Conservation (phyloP, 352 stramenopile species). For the Elongisporangium prolatum region DNA sequence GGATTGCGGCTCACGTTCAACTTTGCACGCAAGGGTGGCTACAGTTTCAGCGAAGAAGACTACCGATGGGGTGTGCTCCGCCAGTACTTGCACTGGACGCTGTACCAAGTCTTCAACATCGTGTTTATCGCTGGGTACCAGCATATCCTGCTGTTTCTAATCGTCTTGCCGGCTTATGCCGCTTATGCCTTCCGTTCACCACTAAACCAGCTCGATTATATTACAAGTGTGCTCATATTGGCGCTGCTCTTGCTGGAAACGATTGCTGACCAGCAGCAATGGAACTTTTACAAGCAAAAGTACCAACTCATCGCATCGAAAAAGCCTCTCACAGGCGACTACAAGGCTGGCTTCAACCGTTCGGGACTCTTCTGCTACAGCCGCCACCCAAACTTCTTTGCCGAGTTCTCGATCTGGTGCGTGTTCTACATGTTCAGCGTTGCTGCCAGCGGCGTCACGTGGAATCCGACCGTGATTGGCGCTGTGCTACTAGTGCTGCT, state of each 20-base stretch:
- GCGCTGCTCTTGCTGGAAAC: conserved; percentile 74
- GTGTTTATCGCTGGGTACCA: conserved; percentile 90
- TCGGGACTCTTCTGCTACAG: conserved; percentile 89
- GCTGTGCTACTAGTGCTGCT: conserved; percentile 80
- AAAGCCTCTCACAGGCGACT: conserved; percentile 58
- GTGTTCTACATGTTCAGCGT: conserved; percentile 89
- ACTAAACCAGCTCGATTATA: conserved; percentile 63
- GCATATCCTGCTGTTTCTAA: conserved; percentile 82
- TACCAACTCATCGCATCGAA: conserved; percentile 52
- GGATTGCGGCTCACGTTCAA: conserved; percentile 87
- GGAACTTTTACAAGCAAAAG: conserved; percentile 88
- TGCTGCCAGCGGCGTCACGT: conserved; percentile 28
- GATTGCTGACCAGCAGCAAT: conserved; percentile 90
- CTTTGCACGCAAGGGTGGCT: conserved; percentile 90
- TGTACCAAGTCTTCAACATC: conserved; percentile 89
- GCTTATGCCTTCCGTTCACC: conserved; percentile 40
- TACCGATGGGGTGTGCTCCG: conserved; percentile 89
- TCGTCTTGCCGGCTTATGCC: conserved; percentile 68
- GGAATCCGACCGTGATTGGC: conserved; percentile 80
- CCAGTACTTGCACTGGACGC: conserved; percentile 70
- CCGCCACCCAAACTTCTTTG: conserved; percentile 93
- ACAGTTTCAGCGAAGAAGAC: conserved; percentile 87
- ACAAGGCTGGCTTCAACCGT: conserved; percentile 73
- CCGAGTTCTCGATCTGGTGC: conserved; percentile 89
- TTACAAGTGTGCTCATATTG: conserved; percentile 67